Percentiles rank a stretch among this genome's conserved stretches.
Conservation (phyloP, 1,139 yeast species). For the Blastobotrys apis region DNA sequence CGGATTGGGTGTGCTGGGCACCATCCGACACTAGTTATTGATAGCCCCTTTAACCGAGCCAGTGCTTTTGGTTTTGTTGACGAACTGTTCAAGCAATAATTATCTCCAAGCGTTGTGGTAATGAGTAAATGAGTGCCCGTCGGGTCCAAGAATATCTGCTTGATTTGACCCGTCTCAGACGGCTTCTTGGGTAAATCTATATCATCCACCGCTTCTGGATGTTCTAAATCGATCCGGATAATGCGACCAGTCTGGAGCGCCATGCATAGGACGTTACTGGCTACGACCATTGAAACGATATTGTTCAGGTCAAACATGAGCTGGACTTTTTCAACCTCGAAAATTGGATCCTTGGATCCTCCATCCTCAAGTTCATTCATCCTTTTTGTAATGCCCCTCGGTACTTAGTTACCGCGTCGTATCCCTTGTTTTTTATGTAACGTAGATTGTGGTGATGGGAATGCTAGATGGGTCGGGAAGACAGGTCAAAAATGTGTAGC, state of each 20-base stretch:
- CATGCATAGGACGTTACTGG: conserved; percentile 47
- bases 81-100: conserved; percentile 42
- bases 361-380: not conserved
- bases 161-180: conserved; percentile 33
- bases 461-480: too few relatives aligned
- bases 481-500: too few relatives aligned
- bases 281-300: conserved; percentile 44
- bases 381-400: not conserved
- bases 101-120: conserved; percentile 44
- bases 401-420: not conserved
- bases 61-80: conserved; percentile 39
- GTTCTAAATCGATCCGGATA: conserved; percentile 50
- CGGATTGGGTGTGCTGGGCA: conserved; percentile 37
- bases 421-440: too few relatives aligned
- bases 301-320: conserved; percentile 48
- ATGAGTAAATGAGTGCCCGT: conserved; percentile 48
- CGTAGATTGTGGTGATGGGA: too few relatives aligned
- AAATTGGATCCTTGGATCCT: conserved; percentile 3
- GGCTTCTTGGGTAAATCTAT: conserved; percentile 31
- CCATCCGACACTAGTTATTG: conserved; percentile 45
- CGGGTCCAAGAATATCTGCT: conserved; percentile 44
- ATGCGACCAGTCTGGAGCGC: conserved; percentile 45
- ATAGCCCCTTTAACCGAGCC: conserved; percentile 41
- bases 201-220: conserved; percentile 50
- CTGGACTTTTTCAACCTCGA: conserved; percentile 50